Base-by-base conservation (phyloP, 1,284 basidiomycete genomes). In the Austropuccinia psidii region DNA sequence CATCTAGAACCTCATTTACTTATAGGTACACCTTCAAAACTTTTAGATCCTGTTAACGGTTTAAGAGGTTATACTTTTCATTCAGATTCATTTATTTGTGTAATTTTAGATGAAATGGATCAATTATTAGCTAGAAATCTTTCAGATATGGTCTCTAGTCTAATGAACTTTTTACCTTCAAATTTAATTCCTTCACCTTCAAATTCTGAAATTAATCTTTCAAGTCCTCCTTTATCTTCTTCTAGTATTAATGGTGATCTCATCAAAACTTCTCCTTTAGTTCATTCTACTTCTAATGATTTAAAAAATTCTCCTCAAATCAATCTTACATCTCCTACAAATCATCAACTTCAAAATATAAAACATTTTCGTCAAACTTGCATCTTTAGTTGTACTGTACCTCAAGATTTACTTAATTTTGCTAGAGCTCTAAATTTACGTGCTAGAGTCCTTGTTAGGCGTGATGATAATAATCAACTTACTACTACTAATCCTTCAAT, bases 281-380 rank as follows among this genome's bases (percentile, higher is more conserved):
- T 57, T 29, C 54, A 55, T 24, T 13, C 39, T 60, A 33, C 54
- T 9, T 27, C 52, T 19, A 17, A 9, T n/a, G 31, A 33, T 1
- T 54, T 45, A 11, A 52, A 43, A 9, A 37, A 57, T 19, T 45
- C 41, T 8, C 35, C 68, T 39, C 57, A 62, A 11, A 35, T 31
- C 21, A 9, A 9, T 33, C n/a, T 55, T 55, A 15, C 45, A 3
- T 55, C 57, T 4, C n/a, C n/a, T n/a, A n/a, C n/a, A n/a, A n/a
- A n/a, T n/a, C n/a, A n/a, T n/a, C n/a, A n/a, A n/a, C n/a, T n/a
- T n/a, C n/a, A 24, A 81, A 79, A 13, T 84, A 88, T 41, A 93
- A 96, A 78, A n/a, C n/a, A n/a, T n/a, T n/a, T n/a, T n/a, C 87
- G 95, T 8, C 96, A 98, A 81, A 96, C 94, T 4, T 95, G 93